A percentile compares a stretch with the other conserved stretches of the same genome.
These are phyloP conservation scores for Tulasnella sp. DNA, from an alignment of 768 basidiomycete genomes.

Conservation along the genomic window DNA sequence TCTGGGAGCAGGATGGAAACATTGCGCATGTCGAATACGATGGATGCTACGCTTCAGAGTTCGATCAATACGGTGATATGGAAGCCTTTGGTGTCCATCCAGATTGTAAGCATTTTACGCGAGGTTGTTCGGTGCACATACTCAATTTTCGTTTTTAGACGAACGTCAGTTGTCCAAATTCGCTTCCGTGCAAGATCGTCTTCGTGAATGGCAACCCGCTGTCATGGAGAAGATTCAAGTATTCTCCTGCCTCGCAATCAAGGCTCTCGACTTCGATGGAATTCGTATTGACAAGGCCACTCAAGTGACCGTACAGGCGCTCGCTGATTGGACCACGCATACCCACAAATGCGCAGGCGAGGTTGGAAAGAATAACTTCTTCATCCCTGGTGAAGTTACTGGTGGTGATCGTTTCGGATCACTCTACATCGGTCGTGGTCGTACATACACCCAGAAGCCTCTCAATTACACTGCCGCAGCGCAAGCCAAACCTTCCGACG, in stretches of 20 bases:
- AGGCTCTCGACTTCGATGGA: slow-evolving; percentile 79
- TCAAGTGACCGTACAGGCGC: slow-evolving; percentile 72
- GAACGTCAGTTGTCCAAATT: slow-evolving; percentile 91
- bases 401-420: slow-evolving; percentile 86
- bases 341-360: slow-evolving; percentile 61
- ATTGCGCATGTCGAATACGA: slow-evolving; percentile 41
- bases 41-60: slow-evolving; percentile 73
- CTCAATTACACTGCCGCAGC: slow-evolving; percentile 55
- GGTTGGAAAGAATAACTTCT: slow-evolving; percentile 74
- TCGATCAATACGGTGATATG: slow-evolving; percentile 94
- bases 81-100: slow-evolving; percentile 96
- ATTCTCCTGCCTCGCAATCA: slow-evolving; percentile 79
- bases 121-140: no score
- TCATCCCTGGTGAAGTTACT: slow-evolving; percentile 86
- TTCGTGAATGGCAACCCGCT: slow-evolving; percentile 75
- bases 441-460: slow-evolving; percentile 60
- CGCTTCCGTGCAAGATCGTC: slow-evolving; percentile 90
- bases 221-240: slow-evolving; percentile 65
- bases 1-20: slow-evolving; percentile 69
- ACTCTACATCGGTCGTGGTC: slow-evolving; percentile 79
- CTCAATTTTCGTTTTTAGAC: slow-evolving; percentile 29
- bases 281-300: slow-evolving; percentile 95
- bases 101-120: slow-evolving; percentile 40
- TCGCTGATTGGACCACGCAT: slow-evolving; percentile 58
- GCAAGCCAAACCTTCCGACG: slow-evolving; percentile 45